Percentiles rank a stretch among this genome's conserved stretches.
These are phyloP conservation scores for Aspergillus sp. DNA, from an alignment of 2,329 filamentous ascomycete genomes.

Conservation along the genomic window DNA sequence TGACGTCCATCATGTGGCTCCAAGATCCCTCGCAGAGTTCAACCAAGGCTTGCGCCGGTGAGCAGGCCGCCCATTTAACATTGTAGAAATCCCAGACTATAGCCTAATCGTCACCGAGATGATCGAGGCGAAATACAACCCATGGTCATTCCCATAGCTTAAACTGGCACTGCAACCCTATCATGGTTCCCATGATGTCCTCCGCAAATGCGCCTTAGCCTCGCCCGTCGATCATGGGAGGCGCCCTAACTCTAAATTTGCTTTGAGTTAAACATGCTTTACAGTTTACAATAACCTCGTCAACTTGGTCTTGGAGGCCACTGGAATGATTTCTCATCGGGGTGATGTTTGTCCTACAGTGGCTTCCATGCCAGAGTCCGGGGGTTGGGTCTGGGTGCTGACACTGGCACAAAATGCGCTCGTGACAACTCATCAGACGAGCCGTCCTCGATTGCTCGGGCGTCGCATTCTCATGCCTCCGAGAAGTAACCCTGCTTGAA, in stretches of 20 bases:
- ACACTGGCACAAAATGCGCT: not conserved
- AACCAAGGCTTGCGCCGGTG: not conserved
- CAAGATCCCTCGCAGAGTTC: not conserved
- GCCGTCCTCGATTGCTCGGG: not conserved
- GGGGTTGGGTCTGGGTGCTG: not conserved
- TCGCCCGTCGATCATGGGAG: not conserved
- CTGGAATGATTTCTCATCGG: not conserved
- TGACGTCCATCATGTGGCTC: slow-evolving; percentile 1
- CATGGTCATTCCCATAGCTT: slow-evolving; percentile 4
- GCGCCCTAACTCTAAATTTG: not conserved
- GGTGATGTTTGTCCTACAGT: slow-evolving; percentile 9
- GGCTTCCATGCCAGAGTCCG: slow-evolving; percentile 5
- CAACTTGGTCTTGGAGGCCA: not conserved
- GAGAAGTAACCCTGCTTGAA: not conserved
- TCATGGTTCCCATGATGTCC: slow-evolving; percentile 6
- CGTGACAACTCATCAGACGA: slow-evolving; percentile 12
- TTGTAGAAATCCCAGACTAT: not conserved
- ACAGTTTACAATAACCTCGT: not conserved
- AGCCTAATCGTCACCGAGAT: not conserved
- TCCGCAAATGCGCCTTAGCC: not conserved
- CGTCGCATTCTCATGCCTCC: not conserved
- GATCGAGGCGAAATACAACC: slow-evolving; percentile 8
- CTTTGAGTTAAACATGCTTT: not conserved
- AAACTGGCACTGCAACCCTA: slow-evolving; percentile 8
- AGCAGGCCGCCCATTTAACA: not conserved